Evolutionary conservation across 139 green algal genomes (phyloP).

Genomic region (Yamagishiella unicocca): DNA sequence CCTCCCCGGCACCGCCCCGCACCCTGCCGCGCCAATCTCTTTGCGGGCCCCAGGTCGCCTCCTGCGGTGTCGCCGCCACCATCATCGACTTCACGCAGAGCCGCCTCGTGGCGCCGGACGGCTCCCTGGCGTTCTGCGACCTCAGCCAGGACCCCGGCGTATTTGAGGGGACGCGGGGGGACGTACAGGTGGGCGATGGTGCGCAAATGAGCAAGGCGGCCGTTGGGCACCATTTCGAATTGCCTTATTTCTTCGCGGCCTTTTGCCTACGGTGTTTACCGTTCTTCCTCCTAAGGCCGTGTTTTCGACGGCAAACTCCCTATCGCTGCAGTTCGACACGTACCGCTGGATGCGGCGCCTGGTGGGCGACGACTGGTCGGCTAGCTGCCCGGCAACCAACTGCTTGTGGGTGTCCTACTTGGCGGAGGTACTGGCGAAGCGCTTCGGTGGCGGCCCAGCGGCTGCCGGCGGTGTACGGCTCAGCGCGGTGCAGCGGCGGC

Average conservation of each 20-base stretch:
- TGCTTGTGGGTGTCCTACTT: slow-evolving; percentile 95
- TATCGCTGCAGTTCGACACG: slow-evolving; percentile 57
- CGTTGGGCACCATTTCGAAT: too few species aligned
- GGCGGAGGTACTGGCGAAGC: slow-evolving; percentile 82
- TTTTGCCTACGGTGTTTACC: too few species aligned
- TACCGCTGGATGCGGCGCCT: slow-evolving; percentile 68
- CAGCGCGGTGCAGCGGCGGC: slow-evolving; percentile 40
- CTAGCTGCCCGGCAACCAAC: slow-evolving; percentile 86
- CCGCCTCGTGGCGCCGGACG: slow-evolving; percentile 61
- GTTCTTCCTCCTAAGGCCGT: not conserved
- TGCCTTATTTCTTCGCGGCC: too few species aligned
- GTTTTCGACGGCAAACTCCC: not conserved
- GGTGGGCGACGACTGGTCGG: slow-evolving; percentile 77
- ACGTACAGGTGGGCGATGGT: slow-evolving; percentile 84
- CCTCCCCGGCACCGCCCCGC: too few species aligned
- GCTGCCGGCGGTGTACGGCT: not conserved
- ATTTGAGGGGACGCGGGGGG: slow-evolving; percentile 87
- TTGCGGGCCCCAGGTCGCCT: not conserved
- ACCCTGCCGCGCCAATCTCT: not conserved
- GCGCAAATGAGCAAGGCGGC: too few species aligned
- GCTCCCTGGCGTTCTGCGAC: slow-evolving; percentile 76
- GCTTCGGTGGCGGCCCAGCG: slow-evolving; percentile 60
- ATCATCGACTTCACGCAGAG: slow-evolving; percentile 88
- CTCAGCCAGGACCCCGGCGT: slow-evolving; percentile 85
- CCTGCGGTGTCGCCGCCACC: slow-evolving; percentile 40